Conservation (phyloP, 768 basidiomycete genomes). For the Rickenella mellea region DNA sequence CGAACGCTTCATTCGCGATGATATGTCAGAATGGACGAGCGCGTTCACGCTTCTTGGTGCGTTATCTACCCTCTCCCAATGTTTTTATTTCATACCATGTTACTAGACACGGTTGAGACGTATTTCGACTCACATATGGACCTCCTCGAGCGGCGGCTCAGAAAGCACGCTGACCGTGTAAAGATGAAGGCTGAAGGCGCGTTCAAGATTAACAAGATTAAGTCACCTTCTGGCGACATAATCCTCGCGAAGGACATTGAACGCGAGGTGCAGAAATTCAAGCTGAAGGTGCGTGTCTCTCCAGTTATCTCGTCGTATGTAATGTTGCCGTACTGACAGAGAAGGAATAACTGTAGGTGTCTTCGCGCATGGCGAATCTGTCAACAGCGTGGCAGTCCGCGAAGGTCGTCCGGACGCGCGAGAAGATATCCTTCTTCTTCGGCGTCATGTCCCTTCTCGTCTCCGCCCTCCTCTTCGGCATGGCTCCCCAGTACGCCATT, state of each 20-base stretch:
- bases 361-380: constrained; percentile 69
- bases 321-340: background rate
- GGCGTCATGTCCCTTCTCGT: constrained; percentile 85
- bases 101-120: constrained; percentile 83
- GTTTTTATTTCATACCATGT: constrained; percentile 6
- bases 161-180: constrained; percentile 78
- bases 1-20: constrained; percentile 68
- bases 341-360: constrained; percentile 43
- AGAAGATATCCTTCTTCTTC: constrained; percentile 86
- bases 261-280: constrained; percentile 78
- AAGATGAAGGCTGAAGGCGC: constrained; percentile 77
- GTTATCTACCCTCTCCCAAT: constrained; percentile 11
- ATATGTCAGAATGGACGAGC: constrained; percentile 66
- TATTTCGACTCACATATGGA: constrained; percentile 89
- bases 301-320: background rate
- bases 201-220: constrained; percentile 50
- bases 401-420: constrained; percentile 72
- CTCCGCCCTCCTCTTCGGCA: constrained; percentile 81
- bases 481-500: constrained; percentile 67
- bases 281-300: constrained; percentile 55
- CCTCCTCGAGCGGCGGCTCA: constrained; percentile 72
- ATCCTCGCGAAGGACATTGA: constrained; percentile 67
- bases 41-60: constrained; percentile 82
- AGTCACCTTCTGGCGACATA: constrained; percentile 46
- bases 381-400: constrained; percentile 87